These are phyloP conservation scores for Vicia sativa DNA, from an alignment of 306 rosid genomes.

Conservation along the genomic window DNA sequence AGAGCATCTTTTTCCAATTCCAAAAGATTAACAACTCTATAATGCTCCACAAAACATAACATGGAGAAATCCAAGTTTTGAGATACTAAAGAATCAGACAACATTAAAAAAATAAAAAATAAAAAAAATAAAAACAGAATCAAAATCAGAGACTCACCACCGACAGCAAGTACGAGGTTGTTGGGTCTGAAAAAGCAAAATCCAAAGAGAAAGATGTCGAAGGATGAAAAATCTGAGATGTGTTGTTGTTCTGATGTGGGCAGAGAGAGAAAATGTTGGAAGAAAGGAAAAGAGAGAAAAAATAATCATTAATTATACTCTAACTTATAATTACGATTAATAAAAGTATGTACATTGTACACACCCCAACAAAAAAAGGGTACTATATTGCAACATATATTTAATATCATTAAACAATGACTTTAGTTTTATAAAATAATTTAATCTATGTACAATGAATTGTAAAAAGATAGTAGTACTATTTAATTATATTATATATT, in stretches of 20 bases:
- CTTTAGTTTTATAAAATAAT: too few species aligned
- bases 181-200: constrained; percentile 12
- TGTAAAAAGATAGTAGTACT: too few species aligned
- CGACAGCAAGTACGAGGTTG: constrained; percentile 14
- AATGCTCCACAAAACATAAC: constrained; percentile 2
- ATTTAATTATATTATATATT: too few species aligned
- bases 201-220: neutral
- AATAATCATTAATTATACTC: neutral
- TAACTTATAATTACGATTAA: neutral
- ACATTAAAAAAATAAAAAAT: neutral
- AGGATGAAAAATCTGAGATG: neutral
- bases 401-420: too few species aligned
- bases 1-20: constrained; percentile 3
- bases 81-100: neutral
- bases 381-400: too few species aligned
- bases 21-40: neutral
- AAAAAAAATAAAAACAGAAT: neutral
- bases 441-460: too few species aligned
- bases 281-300: neutral
- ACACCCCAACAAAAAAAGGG: too few species aligned
- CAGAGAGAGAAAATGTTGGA: constrained; percentile 15
- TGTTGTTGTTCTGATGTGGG: neutral
- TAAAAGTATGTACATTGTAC: too few species aligned
- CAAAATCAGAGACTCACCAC: constrained; percentile 32
- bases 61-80: constrained; percentile 8